phyloP scores from a whole-genome alignment of 768 basidiomycete genomes.

The Leccinum broughii region DNA sequence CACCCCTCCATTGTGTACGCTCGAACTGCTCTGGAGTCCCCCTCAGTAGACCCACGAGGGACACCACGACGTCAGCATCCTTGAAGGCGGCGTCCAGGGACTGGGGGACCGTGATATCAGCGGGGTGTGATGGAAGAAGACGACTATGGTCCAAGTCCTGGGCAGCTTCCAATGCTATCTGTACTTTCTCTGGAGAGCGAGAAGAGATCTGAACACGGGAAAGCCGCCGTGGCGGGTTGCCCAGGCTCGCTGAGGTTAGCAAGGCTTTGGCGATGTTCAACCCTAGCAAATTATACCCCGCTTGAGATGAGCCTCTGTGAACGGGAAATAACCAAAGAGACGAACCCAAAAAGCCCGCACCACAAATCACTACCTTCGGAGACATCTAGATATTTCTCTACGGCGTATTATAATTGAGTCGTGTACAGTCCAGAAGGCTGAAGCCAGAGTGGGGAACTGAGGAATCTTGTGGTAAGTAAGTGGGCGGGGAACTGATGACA shows the following conservation, averaged over 20 bases:
- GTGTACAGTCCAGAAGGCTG: background rate
- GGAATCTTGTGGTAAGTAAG: background rate
- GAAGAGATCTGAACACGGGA: slow-evolving; percentile 57
- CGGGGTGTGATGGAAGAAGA: slow-evolving; percentile 42
- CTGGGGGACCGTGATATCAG: slow-evolving; percentile 53
- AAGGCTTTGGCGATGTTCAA: slow-evolving; percentile 60
- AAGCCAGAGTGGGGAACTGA: slow-evolving; percentile 3
- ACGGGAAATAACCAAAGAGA: slow-evolving; percentile 8
- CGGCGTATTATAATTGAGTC: background rate
- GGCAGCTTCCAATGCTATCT: slow-evolving; percentile 32
- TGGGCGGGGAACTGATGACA: slow-evolving; percentile 5
- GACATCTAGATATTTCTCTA: slow-evolving; percentile 16
- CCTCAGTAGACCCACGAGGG: slow-evolving; percentile 67
- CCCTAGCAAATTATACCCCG: slow-evolving; percentile 37
- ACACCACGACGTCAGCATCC: slow-evolving; percentile 59
- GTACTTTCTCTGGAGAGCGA: slow-evolving; percentile 49
- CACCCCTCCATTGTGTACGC: slow-evolving; percentile 62
- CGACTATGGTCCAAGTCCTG: slow-evolving; percentile 34
- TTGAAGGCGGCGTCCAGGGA: slow-evolving; percentile 51
- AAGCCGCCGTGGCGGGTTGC: slow-evolving; percentile 13
- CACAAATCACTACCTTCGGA: slow-evolving; percentile 50
- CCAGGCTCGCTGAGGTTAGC: slow-evolving; percentile 31
- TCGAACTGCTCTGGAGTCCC: slow-evolving; percentile 59
- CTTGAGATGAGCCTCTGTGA: background rate
- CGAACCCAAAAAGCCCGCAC: slow-evolving; percentile 65